Base-by-base conservation (phyloP, 164 flowering plant species). In the Vitis rotundifolia region DNA sequence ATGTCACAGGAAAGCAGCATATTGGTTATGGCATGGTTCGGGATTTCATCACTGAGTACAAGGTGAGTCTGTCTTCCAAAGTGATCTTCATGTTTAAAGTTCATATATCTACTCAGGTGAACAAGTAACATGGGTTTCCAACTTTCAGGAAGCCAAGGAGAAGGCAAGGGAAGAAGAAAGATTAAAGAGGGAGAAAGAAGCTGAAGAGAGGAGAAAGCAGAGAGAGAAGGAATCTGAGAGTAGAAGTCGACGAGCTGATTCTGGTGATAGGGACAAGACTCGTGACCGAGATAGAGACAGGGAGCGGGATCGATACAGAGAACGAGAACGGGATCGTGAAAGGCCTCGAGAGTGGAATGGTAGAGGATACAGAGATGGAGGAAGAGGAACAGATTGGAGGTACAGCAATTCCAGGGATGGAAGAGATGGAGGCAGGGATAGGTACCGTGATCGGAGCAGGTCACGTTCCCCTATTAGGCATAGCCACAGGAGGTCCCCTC, bases 21-120 rank as follows among this genome's bases (percentile, higher is more conserved):
- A 80, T 96, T 81, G 99, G 99, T 70, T 96, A 88, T 83, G 98
- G 98, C 68, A 80, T 91, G 97, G 97, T 93, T 56, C 82, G 99
- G 47, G 99, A 96, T 79, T 96, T 90, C 77, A 87, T 96, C 44
- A 16, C 80, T 0, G 98, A 93, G 80, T 74, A 68, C 79, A 93
- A 92, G 93, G 99, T 93, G 54, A 71, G 71, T 68, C 12, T 67
- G 2, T 11, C 56, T 53, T 66, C 48, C n/a, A 13, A 59, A 13
- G 1, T 26, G 12, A 18, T n/a, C 16, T 18, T 49, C 16, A 28
- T 55, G 9, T 12, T 49, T 11, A 37, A 26, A 61, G 49, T 56
- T 11, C 11, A 13, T 55, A 18, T 64, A 2, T 66, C 49, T 13
- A 64, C 61, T 26, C 22, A 59, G 8, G 15, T n/a, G 16, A 19